Conservation (phyloP, 1,139 yeast genomes). For the Hanseniaspora sp. region DNA sequence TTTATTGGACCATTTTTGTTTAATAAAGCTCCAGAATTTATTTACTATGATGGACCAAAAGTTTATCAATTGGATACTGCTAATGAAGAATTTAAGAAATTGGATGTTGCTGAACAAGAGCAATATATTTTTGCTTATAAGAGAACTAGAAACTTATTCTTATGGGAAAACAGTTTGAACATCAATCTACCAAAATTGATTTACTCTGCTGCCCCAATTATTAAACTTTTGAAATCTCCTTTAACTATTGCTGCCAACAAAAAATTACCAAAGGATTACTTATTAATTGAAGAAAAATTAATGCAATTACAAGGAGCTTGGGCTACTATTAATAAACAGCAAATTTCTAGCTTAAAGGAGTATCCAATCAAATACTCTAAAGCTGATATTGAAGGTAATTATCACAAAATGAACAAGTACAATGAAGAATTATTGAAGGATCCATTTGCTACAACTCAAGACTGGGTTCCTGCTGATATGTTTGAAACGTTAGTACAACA, state of each 20-base stretch:
- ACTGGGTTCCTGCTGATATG: slow-evolving; percentile 93
- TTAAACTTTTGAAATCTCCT: slow-evolving; percentile 56
- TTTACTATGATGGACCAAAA: slow-evolving; percentile 79
- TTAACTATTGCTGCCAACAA: slow-evolving; percentile 55
- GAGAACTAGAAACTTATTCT: slow-evolving; percentile 80
- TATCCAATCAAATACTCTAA: slow-evolving; percentile 55
- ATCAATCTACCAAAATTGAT: slow-evolving; percentile 52
- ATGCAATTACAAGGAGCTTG: slow-evolving; percentile 68
- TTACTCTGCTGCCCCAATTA: slow-evolving; percentile 68
- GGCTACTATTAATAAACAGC: slow-evolving; percentile 56
- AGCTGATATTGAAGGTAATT: slow-evolving; percentile 45
- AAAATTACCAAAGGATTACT: slow-evolving; percentile 51
- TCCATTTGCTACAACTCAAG: slow-evolving; percentile 85
- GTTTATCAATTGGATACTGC: slow-evolving; percentile 65
- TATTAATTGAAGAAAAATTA: slow-evolving; percentile 55
- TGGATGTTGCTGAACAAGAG: slow-evolving; percentile 62
- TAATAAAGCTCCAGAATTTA: slow-evolving; percentile 68
- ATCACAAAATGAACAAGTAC: slow-evolving; percentile 49
- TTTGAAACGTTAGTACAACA: slow-evolving; percentile 57
- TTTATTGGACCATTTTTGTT: slow-evolving; percentile 71
- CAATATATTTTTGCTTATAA: slow-evolving; percentile 78
- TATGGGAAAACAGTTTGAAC: slow-evolving; percentile 73
- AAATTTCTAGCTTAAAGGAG: slow-evolving; percentile 35
- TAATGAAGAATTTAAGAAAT: slow-evolving; percentile 53
- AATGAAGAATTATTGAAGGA: slow-evolving; percentile 55